Evolutionary conservation across 306 rosid genomes (phyloP).

Genomic region (Boehmeria nivea): DNA sequence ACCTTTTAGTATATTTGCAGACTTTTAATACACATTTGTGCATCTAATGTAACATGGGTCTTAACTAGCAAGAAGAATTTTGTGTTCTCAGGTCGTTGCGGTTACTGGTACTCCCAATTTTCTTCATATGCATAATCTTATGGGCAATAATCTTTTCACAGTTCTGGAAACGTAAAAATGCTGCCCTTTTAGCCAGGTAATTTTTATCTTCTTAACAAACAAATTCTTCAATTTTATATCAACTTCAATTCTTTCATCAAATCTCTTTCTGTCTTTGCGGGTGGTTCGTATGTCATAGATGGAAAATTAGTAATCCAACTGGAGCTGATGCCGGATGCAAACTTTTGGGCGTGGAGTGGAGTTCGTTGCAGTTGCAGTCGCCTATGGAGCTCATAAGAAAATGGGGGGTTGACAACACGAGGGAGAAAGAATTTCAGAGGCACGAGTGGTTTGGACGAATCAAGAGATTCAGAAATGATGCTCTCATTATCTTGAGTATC

Average conservation of each 20-base stretch:
- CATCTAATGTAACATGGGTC: conserved; percentile 17
- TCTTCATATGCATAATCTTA: conserved; percentile 60
- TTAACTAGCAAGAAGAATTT: too few species aligned
- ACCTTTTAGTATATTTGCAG: conserved; percentile 3
- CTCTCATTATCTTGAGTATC: conserved; percentile 67
- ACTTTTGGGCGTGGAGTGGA: conserved; percentile 41
- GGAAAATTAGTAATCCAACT: conserved; percentile 60
- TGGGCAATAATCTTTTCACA: conserved; percentile 95
- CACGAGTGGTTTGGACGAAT: conserved; percentile 84
- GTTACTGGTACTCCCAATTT: conserved; percentile 65
- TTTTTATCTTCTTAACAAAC: neutral
- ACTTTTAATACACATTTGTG: conserved; percentile 13
- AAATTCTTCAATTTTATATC: neutral
- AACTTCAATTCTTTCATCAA: neutral
- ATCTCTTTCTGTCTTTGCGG: conserved; percentile 4
- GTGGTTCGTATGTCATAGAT: conserved; percentile 36
- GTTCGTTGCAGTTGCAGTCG: conserved; percentile 43
- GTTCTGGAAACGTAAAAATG: conserved; percentile 94
- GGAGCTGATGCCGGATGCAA: conserved; percentile 48
- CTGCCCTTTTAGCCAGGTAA: conserved; percentile 88
- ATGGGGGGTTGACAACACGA: conserved; percentile 50
- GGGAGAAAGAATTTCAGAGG: conserved; percentile 66
- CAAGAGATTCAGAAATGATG: conserved; percentile 84
- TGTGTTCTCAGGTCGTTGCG: conserved; percentile 55
- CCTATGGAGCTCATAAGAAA: conserved; percentile 46